Base-by-base conservation (phyloP, 495 filamentous ascomycete genomes). In the Penicillium longicatenatum region DNA sequence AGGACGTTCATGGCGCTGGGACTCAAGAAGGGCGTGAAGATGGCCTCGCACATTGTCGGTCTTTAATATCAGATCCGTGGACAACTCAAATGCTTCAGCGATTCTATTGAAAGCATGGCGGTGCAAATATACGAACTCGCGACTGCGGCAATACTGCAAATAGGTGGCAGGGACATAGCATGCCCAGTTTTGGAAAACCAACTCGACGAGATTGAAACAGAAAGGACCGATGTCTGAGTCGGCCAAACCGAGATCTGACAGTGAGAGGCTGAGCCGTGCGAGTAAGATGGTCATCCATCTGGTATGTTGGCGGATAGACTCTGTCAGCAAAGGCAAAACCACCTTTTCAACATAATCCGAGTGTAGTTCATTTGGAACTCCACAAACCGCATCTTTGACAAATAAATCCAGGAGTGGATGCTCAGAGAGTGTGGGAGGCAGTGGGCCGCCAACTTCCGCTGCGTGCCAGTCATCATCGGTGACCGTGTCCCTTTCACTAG, bases 71-170 rank as follows among this genome's bases (percentile, higher is more conserved):
- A 7, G 14, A 16, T 39, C 37, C 16, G 37, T n/a, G 37, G 14
- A 39, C 16, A 5, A 16, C 0, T 4, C 14, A 50, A 30, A 6
- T 6, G 20, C 24, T 19, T 50, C 20, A 4, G n/a, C 26, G 6
- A 50, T 33, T 19, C 19, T 12, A 17, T 19, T 31, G n/a, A 50
- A 50, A 31, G 52, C 46, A 12, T 54, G 19, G 6, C 24, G 42
- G 17, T 35, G 17, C 29, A 44, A 14, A 54, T 33, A 54, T 8
- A 26, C 22, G 2, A 54, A 21, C 3, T 11, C 52, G 41, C 41
- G 47, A 7, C 24, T 21, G 42, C 52, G 52, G 14, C 46, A 42
- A 19, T 33, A 31, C 52, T 54, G 24, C 42, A 54, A 14, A 20
- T 44, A 54, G 14, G 22, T 45, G 29, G 5, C n/a, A 24, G 52